These are phyloP conservation scores for Cercospora beticola DNA, from an alignment of 2,329 filamentous ascomycete species.

Conservation along the genomic window DNA sequence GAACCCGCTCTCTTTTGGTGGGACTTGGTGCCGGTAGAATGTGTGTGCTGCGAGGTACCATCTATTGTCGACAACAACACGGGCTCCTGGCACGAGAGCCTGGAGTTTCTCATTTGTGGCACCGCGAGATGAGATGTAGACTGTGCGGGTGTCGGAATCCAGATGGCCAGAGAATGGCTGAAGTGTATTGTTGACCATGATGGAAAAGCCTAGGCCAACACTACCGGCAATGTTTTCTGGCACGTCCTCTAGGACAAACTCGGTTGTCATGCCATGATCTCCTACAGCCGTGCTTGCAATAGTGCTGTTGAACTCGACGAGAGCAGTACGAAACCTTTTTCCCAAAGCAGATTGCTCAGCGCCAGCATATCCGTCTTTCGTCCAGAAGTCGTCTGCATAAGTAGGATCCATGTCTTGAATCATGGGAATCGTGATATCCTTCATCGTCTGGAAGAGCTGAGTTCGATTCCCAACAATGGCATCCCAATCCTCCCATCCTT, in stretches of 20 bases:
- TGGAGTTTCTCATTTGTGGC: not conserved
- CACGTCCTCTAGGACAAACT: not conserved
- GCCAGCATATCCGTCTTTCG: not conserved
- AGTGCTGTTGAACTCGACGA: not conserved
- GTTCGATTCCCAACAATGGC: not conserved
- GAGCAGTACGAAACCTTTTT: not conserved
- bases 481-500: not conserved
- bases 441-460: not conserved
- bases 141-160: not conserved
- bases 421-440: not conserved
- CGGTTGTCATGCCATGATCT: not conserved
- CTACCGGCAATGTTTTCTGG: not conserved
- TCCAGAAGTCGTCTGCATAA: not conserved
- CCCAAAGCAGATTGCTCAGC: not conserved
- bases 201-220: not conserved
- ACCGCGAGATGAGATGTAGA: not conserved
- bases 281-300: not conserved
- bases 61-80: not conserved
- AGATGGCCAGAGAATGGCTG: not conserved
- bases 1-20: not conserved
- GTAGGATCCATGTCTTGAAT: not conserved
- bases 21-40: not conserved
- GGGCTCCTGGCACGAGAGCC: not conserved
- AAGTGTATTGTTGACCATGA: not conserved
- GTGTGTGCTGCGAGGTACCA: not conserved